Evolutionary conservation across 108 stramenopile genomes (phyloP).

Genomic region (Epithemia pelagica): DNA sequence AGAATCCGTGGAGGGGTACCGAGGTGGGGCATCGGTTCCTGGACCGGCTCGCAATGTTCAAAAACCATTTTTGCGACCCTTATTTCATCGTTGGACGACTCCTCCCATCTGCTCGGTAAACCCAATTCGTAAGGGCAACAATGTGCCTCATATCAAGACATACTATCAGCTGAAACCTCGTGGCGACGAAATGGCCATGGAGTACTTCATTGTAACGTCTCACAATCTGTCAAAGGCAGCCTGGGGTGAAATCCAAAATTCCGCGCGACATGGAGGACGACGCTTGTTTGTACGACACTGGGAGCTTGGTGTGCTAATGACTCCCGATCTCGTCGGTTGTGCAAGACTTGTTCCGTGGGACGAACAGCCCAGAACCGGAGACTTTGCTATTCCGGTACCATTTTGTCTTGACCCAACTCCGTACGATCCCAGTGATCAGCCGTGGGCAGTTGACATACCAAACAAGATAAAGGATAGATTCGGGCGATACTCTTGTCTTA

Average conservation of each 20-base stretch:
- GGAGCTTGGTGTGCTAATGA: conserved; percentile 72
- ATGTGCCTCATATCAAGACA: conserved; percentile 73
- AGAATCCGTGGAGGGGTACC: conserved; percentile 46
- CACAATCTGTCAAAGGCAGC: conserved; percentile 77
- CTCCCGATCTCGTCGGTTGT: conserved; percentile 32
- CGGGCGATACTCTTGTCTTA: conserved; percentile 2
- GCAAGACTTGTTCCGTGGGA: conserved; percentile 18
- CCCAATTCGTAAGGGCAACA: conserved; percentile 33
- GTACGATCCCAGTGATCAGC: conserved; percentile 22
- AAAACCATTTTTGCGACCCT: conserved; percentile 44
- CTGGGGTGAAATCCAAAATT: conserved; percentile 59
- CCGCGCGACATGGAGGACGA: conserved; percentile 17
- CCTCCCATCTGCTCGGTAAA: not conserved
- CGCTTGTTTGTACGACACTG: conserved; percentile 45
- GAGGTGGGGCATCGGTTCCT: conserved; percentile 60
- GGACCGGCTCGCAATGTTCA: conserved; percentile 40
- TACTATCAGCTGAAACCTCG: conserved; percentile 34
- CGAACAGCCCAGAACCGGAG: not conserved
- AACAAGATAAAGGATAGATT: conserved; percentile 10
- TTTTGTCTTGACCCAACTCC: conserved; percentile 19
- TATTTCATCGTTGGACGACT: conserved; percentile 45
- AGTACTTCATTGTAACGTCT: conserved; percentile 54
- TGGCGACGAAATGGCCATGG: conserved; percentile 21
- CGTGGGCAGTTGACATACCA: conserved; percentile 27
- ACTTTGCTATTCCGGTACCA: conserved; percentile 28